A percentile compares a stretch with the other conserved stretches of the same genome.
phyloP scores from a whole-genome alignment of 176 grass and related monocot species.

The Oryza coarctata region DNA sequence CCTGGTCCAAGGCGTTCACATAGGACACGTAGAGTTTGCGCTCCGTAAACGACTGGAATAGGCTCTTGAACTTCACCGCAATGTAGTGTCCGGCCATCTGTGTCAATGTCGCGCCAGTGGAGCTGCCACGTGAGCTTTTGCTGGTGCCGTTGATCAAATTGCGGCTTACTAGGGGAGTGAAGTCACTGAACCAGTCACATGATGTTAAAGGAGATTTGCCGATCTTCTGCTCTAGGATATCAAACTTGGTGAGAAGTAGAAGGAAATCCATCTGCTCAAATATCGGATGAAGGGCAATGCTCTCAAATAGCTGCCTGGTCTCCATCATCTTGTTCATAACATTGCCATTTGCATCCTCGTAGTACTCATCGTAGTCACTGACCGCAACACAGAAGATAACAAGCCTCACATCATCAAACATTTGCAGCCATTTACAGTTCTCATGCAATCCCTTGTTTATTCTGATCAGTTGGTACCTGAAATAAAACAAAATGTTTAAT shows the following conservation, averaged over 20 bases:
- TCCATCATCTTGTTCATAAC: slow-evolving; percentile 81
- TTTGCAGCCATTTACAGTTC: slow-evolving; percentile 85
- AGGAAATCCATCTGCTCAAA: slow-evolving; percentile 70
- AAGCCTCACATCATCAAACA: slow-evolving; percentile 85
- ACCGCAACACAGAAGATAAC: slow-evolving; percentile 75
- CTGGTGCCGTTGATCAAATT: slow-evolving; percentile 20
- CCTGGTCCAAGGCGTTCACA: slow-evolving; percentile 64
- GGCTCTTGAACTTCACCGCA: slow-evolving; percentile 76
- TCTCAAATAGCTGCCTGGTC: slow-evolving; percentile 74
- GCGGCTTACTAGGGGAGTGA: slow-evolving; percentile 64
- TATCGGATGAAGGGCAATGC: slow-evolving; percentile 51
- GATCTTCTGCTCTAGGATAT: slow-evolving; percentile 87
- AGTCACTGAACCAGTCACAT: slow-evolving; percentile 78
- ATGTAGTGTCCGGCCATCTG: slow-evolving; percentile 79
- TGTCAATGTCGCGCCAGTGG: slow-evolving; percentile 42
- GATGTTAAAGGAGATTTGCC: slow-evolving; percentile 54
- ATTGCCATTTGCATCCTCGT: slow-evolving; percentile 50
- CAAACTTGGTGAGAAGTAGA: slow-evolving; percentile 79
- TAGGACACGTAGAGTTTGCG: slow-evolving; percentile 66
- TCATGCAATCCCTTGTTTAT: slow-evolving; percentile 64
- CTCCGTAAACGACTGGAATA: slow-evolving; percentile 56
- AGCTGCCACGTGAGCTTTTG: slow-evolving; percentile 18
- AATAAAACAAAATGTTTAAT: slow-evolving; percentile 4
- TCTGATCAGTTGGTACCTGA: slow-evolving; percentile 88
- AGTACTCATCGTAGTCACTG: slow-evolving; percentile 75